Evolutionary conservation across 495 filamentous ascomycete species (phyloP).

Genomic region (Tuber brumale): DNA sequence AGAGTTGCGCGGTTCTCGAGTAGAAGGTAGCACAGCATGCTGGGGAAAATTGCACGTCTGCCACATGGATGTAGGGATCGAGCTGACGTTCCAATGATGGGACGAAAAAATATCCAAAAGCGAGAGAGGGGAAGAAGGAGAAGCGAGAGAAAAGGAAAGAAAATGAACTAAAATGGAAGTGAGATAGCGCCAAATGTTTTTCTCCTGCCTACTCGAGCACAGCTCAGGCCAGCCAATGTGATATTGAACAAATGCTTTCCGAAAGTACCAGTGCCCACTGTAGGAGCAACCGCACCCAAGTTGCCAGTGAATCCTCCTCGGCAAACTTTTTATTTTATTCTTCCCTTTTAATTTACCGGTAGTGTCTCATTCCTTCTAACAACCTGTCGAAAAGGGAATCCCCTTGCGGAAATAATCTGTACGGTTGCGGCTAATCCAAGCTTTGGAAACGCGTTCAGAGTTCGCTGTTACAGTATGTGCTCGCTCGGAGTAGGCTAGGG

Average conservation of each 20-base stretch:
- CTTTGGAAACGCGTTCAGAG: background rate
- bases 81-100: background rate
- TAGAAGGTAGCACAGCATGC: background rate
- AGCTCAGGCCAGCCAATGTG: background rate
- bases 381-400: background rate
- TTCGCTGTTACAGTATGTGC: background rate
- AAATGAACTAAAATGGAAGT: background rate
- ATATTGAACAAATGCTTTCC: background rate
- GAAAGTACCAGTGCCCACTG: background rate
- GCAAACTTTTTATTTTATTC: background rate
- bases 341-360: background rate
- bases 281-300: background rate
- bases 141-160: background rate
- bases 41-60: background rate
- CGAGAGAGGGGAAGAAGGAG: background rate
- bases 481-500: background rate
- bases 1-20: background rate
- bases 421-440: background rate
- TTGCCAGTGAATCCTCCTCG: background rate
- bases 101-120: background rate
- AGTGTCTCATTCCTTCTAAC: background rate
- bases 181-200: background rate
- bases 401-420: background rate
- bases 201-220: background rate
- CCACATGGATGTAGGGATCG: constrained; percentile 4